A percentile compares a stretch with the other conserved stretches of the same genome.
phyloP scores from a whole-genome alignment of 768 basidiomycete genomes.

The Dictyophora rubrovolvata region DNA sequence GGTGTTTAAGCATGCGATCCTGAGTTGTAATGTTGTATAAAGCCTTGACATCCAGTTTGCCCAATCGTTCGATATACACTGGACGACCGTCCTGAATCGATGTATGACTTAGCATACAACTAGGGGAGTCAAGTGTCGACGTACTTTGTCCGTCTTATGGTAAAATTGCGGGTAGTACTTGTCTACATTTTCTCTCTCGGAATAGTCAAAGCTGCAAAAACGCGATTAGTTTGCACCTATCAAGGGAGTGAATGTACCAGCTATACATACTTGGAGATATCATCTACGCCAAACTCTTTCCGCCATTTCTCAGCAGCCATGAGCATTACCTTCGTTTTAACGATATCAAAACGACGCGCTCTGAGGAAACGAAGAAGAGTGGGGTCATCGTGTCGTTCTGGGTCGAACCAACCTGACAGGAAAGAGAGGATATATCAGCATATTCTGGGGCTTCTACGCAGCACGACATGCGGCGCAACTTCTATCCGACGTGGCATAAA shows the following conservation, averaged over 20 bases:
- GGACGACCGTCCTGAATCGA: constrained; percentile 76
- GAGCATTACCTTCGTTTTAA: constrained; percentile 77
- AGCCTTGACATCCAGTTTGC: constrained; percentile 76
- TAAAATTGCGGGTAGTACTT: constrained; percentile 95
- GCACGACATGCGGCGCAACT: no score
- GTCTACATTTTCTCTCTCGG: constrained; percentile 72
- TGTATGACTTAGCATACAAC: not conserved
- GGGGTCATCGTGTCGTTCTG: constrained; percentile 61
- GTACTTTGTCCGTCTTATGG: constrained; percentile 89
- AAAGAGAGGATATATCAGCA: not conserved
- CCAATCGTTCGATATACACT: constrained; percentile 88
- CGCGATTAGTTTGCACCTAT: not conserved
- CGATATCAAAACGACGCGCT: constrained; percentile 85
- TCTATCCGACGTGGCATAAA: no score
- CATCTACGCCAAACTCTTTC: constrained; percentile 72
- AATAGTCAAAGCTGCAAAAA: constrained; percentile 62
- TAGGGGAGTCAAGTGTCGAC: constrained; percentile 10
- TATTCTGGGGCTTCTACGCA: not conserved
- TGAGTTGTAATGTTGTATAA: constrained; percentile 75
- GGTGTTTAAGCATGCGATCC: constrained; percentile 80
- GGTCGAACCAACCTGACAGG: constrained; percentile 32
- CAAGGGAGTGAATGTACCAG: constrained; percentile 1
- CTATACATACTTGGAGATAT: constrained; percentile 50
- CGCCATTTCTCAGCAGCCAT: constrained; percentile 80
- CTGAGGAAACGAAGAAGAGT: constrained; percentile 76